These are phyloP conservation scores for Spizellomyces sp. DNA, from an alignment of 192 early-diverging fungal species.

Conservation along the genomic window DNA sequence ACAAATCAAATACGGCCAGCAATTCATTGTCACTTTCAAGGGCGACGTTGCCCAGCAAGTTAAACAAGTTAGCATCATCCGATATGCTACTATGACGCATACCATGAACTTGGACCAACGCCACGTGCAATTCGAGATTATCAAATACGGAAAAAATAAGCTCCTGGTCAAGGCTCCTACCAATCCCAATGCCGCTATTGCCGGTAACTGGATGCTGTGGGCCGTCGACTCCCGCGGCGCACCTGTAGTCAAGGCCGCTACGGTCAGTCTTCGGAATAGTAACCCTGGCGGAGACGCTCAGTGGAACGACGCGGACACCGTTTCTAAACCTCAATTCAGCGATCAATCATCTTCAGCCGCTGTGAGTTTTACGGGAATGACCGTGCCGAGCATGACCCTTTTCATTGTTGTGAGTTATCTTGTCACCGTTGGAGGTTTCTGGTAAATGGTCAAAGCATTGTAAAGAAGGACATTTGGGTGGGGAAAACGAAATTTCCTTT, in stretches of 20 bases:
- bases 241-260: conserved; percentile 13
- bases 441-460: too few species aligned
- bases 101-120: conserved; percentile 37
- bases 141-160: conserved; percentile 19
- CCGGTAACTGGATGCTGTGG: conserved; percentile 39
- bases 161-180: conserved; percentile 16
- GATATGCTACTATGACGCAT: conserved; percentile 33
- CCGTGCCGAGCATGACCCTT: too few species aligned
- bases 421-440: too few species aligned
- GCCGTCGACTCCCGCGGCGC: conserved; percentile 27
- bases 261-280: conserved; percentile 7
- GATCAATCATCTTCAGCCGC: not conserved
- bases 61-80: conserved; percentile 25
- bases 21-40: conserved; percentile 18
- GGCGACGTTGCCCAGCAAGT: conserved; percentile 10
- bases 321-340: conserved; percentile 9
- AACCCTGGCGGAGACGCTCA: conserved; percentile 22
- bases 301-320: conserved; percentile 16
- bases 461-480: too few species aligned
- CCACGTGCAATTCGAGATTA: conserved; percentile 29
- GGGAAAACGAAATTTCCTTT: too few species aligned
- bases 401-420: too few species aligned
- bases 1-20: conserved; percentile 14
- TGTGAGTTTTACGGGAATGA: too few species aligned
- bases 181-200: conserved; percentile 14